Base-by-base conservation (phyloP, 2,329 filamentous ascomycete genomes). In the Trichoderma simmonsii region DNA sequence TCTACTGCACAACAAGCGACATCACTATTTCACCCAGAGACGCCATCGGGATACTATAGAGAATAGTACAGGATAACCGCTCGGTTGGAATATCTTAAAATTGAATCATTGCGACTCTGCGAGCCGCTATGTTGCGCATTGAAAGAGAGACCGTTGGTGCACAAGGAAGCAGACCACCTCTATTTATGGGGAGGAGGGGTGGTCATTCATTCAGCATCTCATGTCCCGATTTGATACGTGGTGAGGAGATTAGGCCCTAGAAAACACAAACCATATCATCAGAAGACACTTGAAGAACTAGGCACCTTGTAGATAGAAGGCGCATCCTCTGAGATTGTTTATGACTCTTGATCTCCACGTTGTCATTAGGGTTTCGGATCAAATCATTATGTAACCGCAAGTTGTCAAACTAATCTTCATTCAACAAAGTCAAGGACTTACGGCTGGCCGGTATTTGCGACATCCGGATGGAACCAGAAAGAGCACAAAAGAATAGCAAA, bases 121-220 rank as follows among this genome's bases (percentile, higher is more conserved):
- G n/a, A n/a, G n/a, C n/a, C 8, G 18, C 39, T 18, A 48, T n/a
- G 7, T n/a, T 48, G 8, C 4, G 43, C 18, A 48, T 21, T 11
- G 43, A 48, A n/a, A 9, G 8, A n/a, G 39, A n/a, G 1, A 3
- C 3, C 11, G 3, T 18, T n/a, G 15, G 3, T 43, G 39, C 18
- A 48, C 8, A 5, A 6, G 4, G n/a, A 48, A 5, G 36, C 15
- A 39, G 36, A 18, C 36, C 15, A 14, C 7, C 9, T 18, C 2
- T 14, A 18, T 39, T 15, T 36, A 15, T 36, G 34, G 34, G 6
- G 15, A n/a, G n/a, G n/a, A n/a, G n/a, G n/a, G n/a, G n/a, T n/a
- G n/a, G n/a, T n/a, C n/a, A n/a, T n/a, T n/a, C n/a, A 18, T 39
- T 4, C 1, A 1, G 2, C 6, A 39, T 39, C 14, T 18, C 1